Base-by-base conservation (phyloP, 2,329 filamentous ascomycete genomes). In the Zalaria sp. region DNA sequence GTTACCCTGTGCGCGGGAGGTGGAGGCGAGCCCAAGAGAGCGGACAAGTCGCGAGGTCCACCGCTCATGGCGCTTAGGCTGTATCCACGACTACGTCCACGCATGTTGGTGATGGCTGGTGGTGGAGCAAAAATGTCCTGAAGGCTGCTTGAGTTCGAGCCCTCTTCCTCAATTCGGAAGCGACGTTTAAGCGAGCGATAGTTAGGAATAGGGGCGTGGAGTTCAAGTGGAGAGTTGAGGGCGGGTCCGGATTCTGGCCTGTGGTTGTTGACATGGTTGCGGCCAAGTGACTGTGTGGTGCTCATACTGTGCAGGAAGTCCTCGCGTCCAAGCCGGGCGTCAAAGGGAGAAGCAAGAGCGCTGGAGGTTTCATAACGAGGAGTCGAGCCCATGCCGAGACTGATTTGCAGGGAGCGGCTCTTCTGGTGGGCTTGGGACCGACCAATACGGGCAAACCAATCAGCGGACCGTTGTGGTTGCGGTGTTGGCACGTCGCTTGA, bases 31-130 rank as follows among this genome's bases (percentile, higher is more conserved):
- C 66, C 69, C 51, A 77, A 75, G 3, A 77, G 60, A 43, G 68
- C 65, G 36, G 72, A 64, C 29, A 78, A 62, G 40, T 69, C 64
- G 40, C 65, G 58, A 50, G 62, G 67, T 40, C 67, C 63, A 27
- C 65, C 65, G 46, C 65, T 66, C 45, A 74, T 68, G 40, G 75
- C 72, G 39, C 75, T 71, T 25, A 73, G 65, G 37, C 74, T 79
- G 51, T 76, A 77, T 42, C 76, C 76, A 35, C 77, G 72, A 49
- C 69, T 76, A 34, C 76, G 70, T 29, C 76, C 67, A 27, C 73
- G 69, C 42, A 72, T 69, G 49, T 73, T 67, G 41, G 70, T 68
- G 6, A 65, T 63, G 45, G 75, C 68, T 27, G 63, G 59, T 34
- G 63, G 60, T 29, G 61, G 60, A 42, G 64, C 61, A 47, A 72